Evolutionary conservation across 805 yeast species (phyloP).

Genomic region (Suhomyces tanzawaensis): DNA sequence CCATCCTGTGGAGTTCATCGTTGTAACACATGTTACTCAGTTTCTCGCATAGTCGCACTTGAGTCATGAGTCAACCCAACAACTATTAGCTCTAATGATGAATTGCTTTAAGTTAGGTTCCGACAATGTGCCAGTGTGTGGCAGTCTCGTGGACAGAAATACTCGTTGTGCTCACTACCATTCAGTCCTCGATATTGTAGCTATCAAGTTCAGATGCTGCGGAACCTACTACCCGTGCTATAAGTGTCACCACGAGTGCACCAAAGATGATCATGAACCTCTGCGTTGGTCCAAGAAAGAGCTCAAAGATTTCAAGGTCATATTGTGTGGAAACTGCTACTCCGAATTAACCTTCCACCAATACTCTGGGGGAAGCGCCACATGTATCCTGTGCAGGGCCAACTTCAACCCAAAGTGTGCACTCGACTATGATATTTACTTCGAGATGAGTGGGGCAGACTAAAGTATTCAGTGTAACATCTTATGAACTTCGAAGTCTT

Average conservation of each 20-base stretch:
- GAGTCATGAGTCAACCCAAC: no score
- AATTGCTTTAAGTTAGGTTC: no score
- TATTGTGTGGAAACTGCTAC: constrained; percentile 38
- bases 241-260: constrained; percentile 31
- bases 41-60: no score
- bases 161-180: constrained; percentile 42
- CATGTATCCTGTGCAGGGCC: constrained; percentile 26
- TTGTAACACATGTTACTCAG: no score
- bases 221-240: constrained; percentile 36
- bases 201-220: constrained; percentile 41
- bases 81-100: no score
- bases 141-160: constrained; percentile 27
- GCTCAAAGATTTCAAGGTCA: constrained; percentile 18
- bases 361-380: constrained; percentile 18
- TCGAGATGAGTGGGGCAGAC: no score
- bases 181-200: constrained; percentile 33
- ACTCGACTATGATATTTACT: constrained; percentile 35
- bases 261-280: constrained; percentile 8
- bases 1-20: no score
- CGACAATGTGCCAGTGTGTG: no score
- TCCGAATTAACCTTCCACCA: constrained; percentile 26
- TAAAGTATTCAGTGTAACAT: no score
- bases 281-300: constrained; percentile 14
- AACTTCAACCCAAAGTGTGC: constrained; percentile 38
- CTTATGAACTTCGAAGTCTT: no score